Conservation (phyloP, 345 rosid species). For the Nasturtium officinale region DNA sequence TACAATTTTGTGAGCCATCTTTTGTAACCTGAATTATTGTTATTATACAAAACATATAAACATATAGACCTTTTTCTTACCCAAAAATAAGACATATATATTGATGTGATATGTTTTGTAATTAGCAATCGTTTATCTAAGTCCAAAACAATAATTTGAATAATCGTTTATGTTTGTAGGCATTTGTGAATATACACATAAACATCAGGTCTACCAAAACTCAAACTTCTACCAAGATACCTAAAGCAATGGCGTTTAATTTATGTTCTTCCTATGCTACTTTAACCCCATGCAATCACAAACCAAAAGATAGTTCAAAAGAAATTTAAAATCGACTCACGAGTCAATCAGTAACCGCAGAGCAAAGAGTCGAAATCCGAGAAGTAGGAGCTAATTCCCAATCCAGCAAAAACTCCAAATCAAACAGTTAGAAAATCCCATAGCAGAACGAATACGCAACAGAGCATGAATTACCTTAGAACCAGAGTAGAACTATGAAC, state of each 20-base stretch:
- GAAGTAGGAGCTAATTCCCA: not conserved
- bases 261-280: not conserved
- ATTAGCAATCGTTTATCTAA: not conserved
- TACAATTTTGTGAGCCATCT: slow-evolving; percentile 32
- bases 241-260: not conserved
- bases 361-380: not conserved
- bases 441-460: not conserved
- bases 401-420: not conserved
- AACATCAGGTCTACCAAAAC: not conserved
- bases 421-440: not conserved
- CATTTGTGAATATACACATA: not conserved
- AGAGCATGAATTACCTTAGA: not conserved
- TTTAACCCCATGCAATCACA: not conserved
- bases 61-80: not conserved
- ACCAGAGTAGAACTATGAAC: slow-evolving; percentile 3
- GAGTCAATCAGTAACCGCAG: not conserved
- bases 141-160: too few relatives aligned
- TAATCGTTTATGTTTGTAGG: not conserved
- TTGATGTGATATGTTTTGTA: not conserved
- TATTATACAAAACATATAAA: slow-evolving; percentile 3
- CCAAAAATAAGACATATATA: not conserved
- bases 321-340: not conserved
- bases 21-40: slow-evolving; percentile 16
- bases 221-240: not conserved
- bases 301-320: not conserved